Base-by-base conservation (phyloP, 345 rosid genomes). In the Carallia brachiata region DNA sequence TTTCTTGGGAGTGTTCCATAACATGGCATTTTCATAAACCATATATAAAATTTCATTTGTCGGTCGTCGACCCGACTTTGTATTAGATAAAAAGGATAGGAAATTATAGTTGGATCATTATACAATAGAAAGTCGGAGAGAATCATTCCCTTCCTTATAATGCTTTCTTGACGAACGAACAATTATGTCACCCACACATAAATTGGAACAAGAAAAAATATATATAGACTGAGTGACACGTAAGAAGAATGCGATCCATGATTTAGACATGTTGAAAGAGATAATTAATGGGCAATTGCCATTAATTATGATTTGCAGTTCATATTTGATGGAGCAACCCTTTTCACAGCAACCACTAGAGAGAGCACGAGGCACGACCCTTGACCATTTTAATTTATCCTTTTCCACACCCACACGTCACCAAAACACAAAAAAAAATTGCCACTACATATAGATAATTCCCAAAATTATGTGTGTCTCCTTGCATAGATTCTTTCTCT, bases 171-270 rank as follows among this genome's bases (percentile, higher is more conserved):
- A 66, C 27, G 23, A 61, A 19, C 65, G 44, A 69, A 61, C 61
- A 50, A 36, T 32, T 7, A 52, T n/a, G 17, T 28, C 2, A 50
- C 19, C 54, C 50, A 44, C 50, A 44, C 12, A 12, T 44, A 7
- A 31, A 23, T 9, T 6, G 39, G 50, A 16, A 62, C 15, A 8
- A 37, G n/a, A 36, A n/a, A 8, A 16, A 6, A 50, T 34, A 34
- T 6, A 16, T n/a, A 48, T 31, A 10, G 16, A 19, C 55, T 17
- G 18, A 69, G 19, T 6, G 28, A 65, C 63, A 60, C 70, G 62
- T 63, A 52, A 40, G 52, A 54, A 15, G 74, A 70, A 73, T 73
- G 72, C 61, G 81, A 78, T 65, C 7, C 23, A 23, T 23, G 34
- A 56, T 66, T 61, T 50, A 31, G 52, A 52, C 28, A 36, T 2